Conservation (phyloP, 1,284 basidiomycete species). For the Taiwanofungus camphoratus region DNA sequence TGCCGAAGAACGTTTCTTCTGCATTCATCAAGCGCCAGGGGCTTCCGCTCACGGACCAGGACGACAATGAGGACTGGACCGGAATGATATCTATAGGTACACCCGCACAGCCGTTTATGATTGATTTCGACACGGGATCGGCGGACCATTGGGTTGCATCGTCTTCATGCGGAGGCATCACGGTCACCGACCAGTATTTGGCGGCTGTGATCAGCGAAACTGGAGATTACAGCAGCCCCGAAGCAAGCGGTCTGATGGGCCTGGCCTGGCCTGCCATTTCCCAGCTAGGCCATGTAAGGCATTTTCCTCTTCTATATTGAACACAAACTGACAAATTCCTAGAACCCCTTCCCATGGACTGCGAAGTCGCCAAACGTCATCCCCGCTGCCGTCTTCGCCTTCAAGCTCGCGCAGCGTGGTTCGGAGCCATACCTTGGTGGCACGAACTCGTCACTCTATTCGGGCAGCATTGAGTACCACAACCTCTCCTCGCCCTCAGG, state of each 20-base stretch:
- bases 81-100: slow-evolving; percentile 20
- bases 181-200: slow-evolving; percentile 21
- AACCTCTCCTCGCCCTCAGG: slow-evolving; percentile 16
- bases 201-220: slow-evolving; percentile 16
- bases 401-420: slow-evolving; percentile 41
- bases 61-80: slow-evolving; percentile 16
- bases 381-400: slow-evolving; percentile 41
- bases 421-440: slow-evolving; percentile 59
- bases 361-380: slow-evolving; percentile 34
- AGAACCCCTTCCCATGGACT: slow-evolving; percentile 42
- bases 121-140: slow-evolving; percentile 30
- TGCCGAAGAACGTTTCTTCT: slow-evolving; percentile 11
- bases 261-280: slow-evolving; percentile 21
- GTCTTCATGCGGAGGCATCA: slow-evolving; percentile 26
- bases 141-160: slow-evolving; percentile 38
- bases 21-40: slow-evolving; percentile 25
- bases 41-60: slow-evolving; percentile 14
- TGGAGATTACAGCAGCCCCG: slow-evolving; percentile 9
- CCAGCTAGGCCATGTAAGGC: slow-evolving; percentile 9
- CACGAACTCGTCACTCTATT: slow-evolving; percentile 34
- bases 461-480: slow-evolving; percentile 27
- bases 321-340: too few relatives aligned
- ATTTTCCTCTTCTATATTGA: too few relatives aligned
- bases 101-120: slow-evolving; percentile 16
- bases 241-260: slow-evolving; percentile 22